Evolutionary conservation across 352 stramenopile species (phyloP).

Genomic region (Globisporangium barbulae): DNA sequence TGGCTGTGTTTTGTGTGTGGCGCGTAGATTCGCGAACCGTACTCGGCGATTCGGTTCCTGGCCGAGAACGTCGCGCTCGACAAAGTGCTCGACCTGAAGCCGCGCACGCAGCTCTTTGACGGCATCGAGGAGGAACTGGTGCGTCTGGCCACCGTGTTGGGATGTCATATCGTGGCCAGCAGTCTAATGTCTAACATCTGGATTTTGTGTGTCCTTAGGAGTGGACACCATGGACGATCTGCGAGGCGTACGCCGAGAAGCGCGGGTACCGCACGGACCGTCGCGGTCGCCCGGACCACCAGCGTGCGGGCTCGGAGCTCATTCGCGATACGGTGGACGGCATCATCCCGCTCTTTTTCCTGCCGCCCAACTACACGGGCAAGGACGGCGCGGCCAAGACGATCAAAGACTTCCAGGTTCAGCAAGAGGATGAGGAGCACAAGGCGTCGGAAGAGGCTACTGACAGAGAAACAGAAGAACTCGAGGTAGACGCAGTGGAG

Average conservation of each 20-base stretch:
- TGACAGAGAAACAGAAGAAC: slow-evolving; percentile 21
- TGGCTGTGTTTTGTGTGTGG: neutral
- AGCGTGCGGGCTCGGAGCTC: slow-evolving; percentile 77
- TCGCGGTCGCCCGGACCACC: slow-evolving; percentile 73
- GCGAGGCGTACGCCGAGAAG: slow-evolving; percentile 83
- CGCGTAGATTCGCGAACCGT: slow-evolving; percentile 82
- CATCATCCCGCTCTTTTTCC: slow-evolving; percentile 79
- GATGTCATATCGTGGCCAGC: too few relatives aligned
- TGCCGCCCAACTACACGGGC: slow-evolving; percentile 69
- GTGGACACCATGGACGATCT: slow-evolving; percentile 82
- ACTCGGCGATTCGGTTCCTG: slow-evolving; percentile 83
- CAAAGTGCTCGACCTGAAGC: slow-evolving; percentile 66
- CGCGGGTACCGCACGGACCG: slow-evolving; percentile 78
- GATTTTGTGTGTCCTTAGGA: slow-evolving; percentile 10
- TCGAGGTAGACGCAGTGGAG: slow-evolving; percentile 3
- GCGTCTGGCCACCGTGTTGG: too few relatives aligned
- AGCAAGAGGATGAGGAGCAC: slow-evolving; percentile 19
- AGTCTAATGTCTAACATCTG: too few relatives aligned
- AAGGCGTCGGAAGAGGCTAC: slow-evolving; percentile 19
- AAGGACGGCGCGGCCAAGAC: slow-evolving; percentile 41
- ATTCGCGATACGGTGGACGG: slow-evolving; percentile 80
- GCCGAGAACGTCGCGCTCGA: slow-evolving; percentile 74
- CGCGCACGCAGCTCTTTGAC: slow-evolving; percentile 70
- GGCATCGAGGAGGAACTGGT: slow-evolving; percentile 70
- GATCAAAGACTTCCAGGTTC: slow-evolving; percentile 31